Base-by-base conservation (phyloP, 2,329 filamentous ascomycete genomes). In the Mariannaea sp. region DNA sequence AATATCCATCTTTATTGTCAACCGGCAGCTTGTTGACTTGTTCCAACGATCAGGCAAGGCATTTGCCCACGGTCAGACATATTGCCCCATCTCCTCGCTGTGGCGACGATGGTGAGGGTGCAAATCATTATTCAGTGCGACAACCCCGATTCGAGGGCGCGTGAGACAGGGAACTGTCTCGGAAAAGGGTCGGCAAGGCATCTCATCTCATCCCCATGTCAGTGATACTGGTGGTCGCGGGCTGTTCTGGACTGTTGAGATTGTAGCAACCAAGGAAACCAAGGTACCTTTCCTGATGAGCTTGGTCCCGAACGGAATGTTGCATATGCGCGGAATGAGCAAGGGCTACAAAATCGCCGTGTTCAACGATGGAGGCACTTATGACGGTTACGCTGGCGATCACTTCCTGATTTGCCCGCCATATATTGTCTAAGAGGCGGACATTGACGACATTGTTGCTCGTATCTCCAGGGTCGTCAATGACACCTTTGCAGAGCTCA, bases 41-140 rank as follows among this genome's bases (percentile, higher is more conserved):
- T 26, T 7, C 38, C 46, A 27, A 41, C 20, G n/a, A 5, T 20
- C 14, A 7, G 14, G 33, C 32, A 26, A 58, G 7, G 29, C 38
- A 1, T 58, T 56, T 30, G 52, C 49, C 7, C 52, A 58, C 26
- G 53, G 48, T 0, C 53, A 59, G 19, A 57, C 57, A 10, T 59
- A 59, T 22, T 68, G 41, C 65, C 61, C 1, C 67, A 69, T 4
- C 67, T 65, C 1, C 26, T 68, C 1, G 58, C 55, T 2, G 68
- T 64, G 20, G 67, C 67, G 0, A 60, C 66, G 0, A 67, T 65
- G 0, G 20, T 69, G 22, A 62, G 65, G 19, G 67, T 69, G 5
- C 67, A 69, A 42, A 55, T 70, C 12, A 53, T 58, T 14, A 56
- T 58, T 26, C 35, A 55, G 27, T 55, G 65, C n/a, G 62, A 65